These are phyloP conservation scores for Phytophthora fragariaefolia DNA, from an alignment of 352 stramenopile genomes.

Conservation along the genomic window DNA sequence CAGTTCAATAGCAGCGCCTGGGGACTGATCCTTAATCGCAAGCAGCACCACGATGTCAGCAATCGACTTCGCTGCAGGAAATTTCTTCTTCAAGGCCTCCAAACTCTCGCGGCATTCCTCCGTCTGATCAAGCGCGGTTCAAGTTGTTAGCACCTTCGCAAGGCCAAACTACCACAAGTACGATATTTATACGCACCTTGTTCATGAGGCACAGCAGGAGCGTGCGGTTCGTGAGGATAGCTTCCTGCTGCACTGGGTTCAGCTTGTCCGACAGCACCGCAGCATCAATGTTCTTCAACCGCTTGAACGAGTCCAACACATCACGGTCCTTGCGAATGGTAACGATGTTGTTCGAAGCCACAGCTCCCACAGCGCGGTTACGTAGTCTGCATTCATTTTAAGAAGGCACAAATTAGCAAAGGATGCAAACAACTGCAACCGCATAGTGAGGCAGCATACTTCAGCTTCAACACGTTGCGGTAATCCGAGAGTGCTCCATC, in stretches of 20 bases:
- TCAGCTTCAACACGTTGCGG: slow-evolving; percentile 81
- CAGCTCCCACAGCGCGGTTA: slow-evolving; percentile 66
- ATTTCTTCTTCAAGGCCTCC: slow-evolving; percentile 59
- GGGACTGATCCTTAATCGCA: slow-evolving; percentile 70
- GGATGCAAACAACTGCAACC: neutral
- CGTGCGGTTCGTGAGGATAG: slow-evolving; percentile 76
- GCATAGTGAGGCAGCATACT: slow-evolving; percentile 45
- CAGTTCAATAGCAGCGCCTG: slow-evolving; percentile 54
- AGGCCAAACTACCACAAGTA: neutral
- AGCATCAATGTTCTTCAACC: slow-evolving; percentile 70
- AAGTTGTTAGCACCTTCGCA: slow-evolving; percentile 7
- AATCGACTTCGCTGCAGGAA: slow-evolving; percentile 60
- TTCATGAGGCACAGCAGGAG: slow-evolving; percentile 78
- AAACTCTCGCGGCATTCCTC: slow-evolving; percentile 73
- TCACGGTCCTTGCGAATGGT: slow-evolving; percentile 80
- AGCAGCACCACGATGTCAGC: slow-evolving; percentile 74
- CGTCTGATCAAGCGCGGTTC: slow-evolving; percentile 33
- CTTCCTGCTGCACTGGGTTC: slow-evolving; percentile 63
- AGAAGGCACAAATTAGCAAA: slow-evolving; percentile 15
- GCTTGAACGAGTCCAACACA: slow-evolving; percentile 86
- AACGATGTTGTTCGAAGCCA: slow-evolving; percentile 86
- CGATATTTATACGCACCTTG: slow-evolving; percentile 47
- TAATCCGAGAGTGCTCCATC: slow-evolving; percentile 78
- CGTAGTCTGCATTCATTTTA: slow-evolving; percentile 45
- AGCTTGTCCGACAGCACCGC: slow-evolving; percentile 69